Evolutionary conservation across 208 protist genomes (phyloP).

Genomic region (Porcisia hertigi): DNA sequence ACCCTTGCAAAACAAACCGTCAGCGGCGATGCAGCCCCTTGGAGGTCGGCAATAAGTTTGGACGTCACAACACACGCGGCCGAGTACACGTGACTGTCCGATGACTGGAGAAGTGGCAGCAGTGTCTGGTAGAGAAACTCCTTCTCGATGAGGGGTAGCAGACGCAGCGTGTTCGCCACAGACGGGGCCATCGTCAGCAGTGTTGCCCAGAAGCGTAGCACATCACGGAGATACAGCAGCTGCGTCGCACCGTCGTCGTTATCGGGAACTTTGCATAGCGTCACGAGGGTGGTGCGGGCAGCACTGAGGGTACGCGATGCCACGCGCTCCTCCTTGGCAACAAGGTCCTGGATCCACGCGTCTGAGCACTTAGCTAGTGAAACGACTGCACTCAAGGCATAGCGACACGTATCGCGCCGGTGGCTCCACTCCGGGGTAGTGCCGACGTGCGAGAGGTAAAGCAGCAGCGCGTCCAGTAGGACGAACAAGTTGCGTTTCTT

Average conservation of each 20-base stretch:
- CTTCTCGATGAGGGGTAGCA: constrained; percentile 38
- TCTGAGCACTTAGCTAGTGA: constrained; percentile 76
- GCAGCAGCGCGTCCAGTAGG: constrained; percentile 50
- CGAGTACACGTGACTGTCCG: constrained; percentile 59
- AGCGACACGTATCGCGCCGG: constrained; percentile 53
- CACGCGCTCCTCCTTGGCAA: constrained; percentile 39
- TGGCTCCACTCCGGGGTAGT: constrained; percentile 41
- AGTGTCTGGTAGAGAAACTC: constrained; percentile 57
- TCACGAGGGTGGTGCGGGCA: constrained; percentile 59
- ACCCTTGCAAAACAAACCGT: constrained; percentile 38
- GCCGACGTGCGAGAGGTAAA: constrained; percentile 53
- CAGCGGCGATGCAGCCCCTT: constrained; percentile 18
- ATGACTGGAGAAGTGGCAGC: constrained; percentile 56
- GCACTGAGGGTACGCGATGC: constrained; percentile 37
- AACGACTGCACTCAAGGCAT: constrained; percentile 61
- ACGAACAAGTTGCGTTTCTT: constrained; percentile 27
- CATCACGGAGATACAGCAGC: constrained; percentile 57
- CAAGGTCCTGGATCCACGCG: constrained; percentile 57
- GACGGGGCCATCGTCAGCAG: constrained; percentile 44
- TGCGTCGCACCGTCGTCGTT: constrained; percentile 66
- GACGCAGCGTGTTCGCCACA: constrained; percentile 39
- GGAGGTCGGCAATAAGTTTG: constrained; percentile 35
- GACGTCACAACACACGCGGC: constrained; percentile 49
- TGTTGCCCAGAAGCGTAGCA: constrained; percentile 63
- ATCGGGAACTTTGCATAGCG: constrained; percentile 79